Evolutionary conservation across 148 eudicot species (phyloP), one percentile per base, ranked within the genome.

Genomic region (Amaranthus palmeri): DNA sequence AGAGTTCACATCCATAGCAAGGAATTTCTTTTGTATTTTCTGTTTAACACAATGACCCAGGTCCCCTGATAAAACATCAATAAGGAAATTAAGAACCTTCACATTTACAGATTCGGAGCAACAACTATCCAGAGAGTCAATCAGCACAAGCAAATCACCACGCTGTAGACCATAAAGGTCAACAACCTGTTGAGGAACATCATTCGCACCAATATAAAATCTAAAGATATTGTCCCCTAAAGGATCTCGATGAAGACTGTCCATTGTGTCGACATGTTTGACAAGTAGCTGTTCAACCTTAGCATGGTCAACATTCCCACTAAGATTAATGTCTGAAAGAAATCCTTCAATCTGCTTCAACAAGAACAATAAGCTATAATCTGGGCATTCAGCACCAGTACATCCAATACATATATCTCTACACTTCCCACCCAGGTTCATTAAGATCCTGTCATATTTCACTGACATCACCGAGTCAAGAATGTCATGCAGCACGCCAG

Each of bases 121-220:
- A 74, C 97, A 92, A 53, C 69, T 77, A 78, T 87, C 92, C 75
- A 96, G 73, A 52, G 97, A 85, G 82, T 85, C 97, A 62, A 96
- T 78, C 81, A 96, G 72, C 81, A 96, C 86, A 77, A 87, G 71
- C 72, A 96, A 74, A 80, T 90, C 90, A 75, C 90, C 99, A 45
- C 81, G 83, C 61, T 81, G 84, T 44, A 90, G 78, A 66, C 86
- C 86, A 78, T 83, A 88, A 48, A 92, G 84, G 73, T 92, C 88
- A 76, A 81, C 79, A 72, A 70, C 78, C 75, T 70, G 81, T 62
- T 81, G 86, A 65, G 91, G 72, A 64, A 72, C 74, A 74, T 87
- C 84, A 74, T 81, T 85, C 70, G 81, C 82, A 52, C 92, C 90
- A 74, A 92, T 80, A 73, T 85, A 90, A 62, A 82, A 79, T 76